Conservation (phyloP, 2,329 filamentous ascomycete species). For the Aspergillus udagawae region DNA sequence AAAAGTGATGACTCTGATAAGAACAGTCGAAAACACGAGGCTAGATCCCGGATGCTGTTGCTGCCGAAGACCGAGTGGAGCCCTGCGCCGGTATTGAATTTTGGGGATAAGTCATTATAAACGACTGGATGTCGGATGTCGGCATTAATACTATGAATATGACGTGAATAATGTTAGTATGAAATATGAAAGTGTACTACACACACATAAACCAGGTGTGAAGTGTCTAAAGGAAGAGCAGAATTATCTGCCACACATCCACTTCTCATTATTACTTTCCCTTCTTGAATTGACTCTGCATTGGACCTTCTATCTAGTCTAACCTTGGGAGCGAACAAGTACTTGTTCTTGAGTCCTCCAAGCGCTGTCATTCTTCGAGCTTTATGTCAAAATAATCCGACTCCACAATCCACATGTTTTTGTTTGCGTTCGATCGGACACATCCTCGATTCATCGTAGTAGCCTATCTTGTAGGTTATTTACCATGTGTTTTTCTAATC, state of each 20-base stretch:
- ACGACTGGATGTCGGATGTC: no score
- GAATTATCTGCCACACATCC: no score
- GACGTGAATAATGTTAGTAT: no score
- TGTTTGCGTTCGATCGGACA: neutral
- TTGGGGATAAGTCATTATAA: no score
- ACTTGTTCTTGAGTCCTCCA: no score
- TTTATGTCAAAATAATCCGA: neutral
- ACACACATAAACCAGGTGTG: neutral
- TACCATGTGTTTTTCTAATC: neutral
- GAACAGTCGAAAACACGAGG: constrained; percentile 6
- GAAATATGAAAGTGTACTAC: no score
- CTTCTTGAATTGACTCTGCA: neutral
- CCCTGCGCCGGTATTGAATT: neutral
- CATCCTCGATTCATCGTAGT: neutral
- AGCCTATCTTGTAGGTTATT: neutral
- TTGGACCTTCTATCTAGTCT: no score
- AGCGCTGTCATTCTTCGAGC: neutral
- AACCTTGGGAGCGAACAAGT: no score
- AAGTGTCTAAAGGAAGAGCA: neutral
- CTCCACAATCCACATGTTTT: neutral
- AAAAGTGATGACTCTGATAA: neutral
- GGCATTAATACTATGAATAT: no score
- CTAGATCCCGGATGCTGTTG: constrained; percentile 18
- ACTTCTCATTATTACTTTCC: no score
- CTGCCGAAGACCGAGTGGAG: constrained; percentile 16